These are phyloP conservation scores for Myxozyma mucilagina DNA, from an alignment of 805 yeast species.

Conservation along the genomic window DNA sequence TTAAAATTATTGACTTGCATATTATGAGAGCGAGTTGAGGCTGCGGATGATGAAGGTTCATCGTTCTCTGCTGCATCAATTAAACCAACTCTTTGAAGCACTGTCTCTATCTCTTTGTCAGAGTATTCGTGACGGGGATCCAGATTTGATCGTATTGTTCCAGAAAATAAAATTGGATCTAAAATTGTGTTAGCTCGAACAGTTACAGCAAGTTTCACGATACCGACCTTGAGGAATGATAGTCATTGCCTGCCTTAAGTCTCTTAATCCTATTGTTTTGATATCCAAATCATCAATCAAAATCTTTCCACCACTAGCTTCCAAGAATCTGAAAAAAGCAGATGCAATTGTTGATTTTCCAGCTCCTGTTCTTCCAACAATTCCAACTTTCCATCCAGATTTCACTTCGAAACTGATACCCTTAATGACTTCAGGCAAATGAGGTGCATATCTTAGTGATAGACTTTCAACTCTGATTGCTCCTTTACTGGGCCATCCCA, in stretches of 20 bases:
- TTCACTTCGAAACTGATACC: constrained; percentile 52
- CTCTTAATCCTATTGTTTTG: constrained; percentile 60
- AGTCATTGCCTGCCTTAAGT: constrained; percentile 66
- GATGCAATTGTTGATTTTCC: constrained; percentile 78
- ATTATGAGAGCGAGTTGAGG: not conserved
- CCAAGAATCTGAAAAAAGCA: constrained; percentile 67
- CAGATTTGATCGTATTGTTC: constrained; percentile 70
- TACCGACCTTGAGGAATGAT: constrained; percentile 91
- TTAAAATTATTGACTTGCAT: constrained; percentile 54
- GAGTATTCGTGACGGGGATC: constrained; percentile 66
- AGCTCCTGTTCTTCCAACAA: constrained; percentile 90
- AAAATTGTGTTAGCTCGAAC: not conserved
- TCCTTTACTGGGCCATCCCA: constrained; percentile 69
- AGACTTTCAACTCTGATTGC: constrained; percentile 57
- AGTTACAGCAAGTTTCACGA: constrained; percentile 36
- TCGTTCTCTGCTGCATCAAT: constrained; percentile 31
- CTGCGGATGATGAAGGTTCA: constrained; percentile 5
- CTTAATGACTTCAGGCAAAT: constrained; percentile 65
- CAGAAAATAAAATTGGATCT: constrained; percentile 81
- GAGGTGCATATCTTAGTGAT: constrained; percentile 62
- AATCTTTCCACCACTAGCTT: constrained; percentile 55
- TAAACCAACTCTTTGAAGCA: constrained; percentile 55
- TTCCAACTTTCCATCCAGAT: constrained; percentile 73
- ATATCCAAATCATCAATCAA: constrained; percentile 70
- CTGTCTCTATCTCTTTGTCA: constrained; percentile 67